phyloP scores from a whole-genome alignment of 139 green algal genomes.

The Closterium sp. region DNA sequence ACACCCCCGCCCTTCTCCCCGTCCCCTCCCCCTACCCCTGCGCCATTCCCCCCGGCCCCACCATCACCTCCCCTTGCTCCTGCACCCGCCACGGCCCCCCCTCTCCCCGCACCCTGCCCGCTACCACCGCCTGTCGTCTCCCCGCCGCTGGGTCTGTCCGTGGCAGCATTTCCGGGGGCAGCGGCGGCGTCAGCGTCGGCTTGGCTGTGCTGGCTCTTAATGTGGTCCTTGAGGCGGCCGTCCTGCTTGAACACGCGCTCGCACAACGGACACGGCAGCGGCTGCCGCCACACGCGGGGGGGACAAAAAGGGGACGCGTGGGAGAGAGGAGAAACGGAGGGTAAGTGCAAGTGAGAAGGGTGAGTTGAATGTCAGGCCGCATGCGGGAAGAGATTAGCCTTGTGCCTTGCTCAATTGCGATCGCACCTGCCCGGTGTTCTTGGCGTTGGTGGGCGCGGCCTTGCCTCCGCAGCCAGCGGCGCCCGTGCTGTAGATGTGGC shows the following conservation, averaged over 20 bases:
- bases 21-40: not conserved
- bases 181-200: too few relatives aligned
- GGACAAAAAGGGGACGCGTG: too few relatives aligned
- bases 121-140: not conserved
- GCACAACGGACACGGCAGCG: constrained; percentile 51
- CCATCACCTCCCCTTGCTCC: not conserved
- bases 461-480: constrained; percentile 45
- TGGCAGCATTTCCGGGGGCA: not conserved
- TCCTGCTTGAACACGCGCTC: constrained; percentile 57
- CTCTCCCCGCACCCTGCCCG: not conserved
- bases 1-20: not conserved
- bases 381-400: too few relatives aligned
- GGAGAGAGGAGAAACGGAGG: too few relatives aligned
- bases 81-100: not conserved
- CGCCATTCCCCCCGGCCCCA: not conserved
- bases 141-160: not conserved
- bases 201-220: constrained; percentile 55
- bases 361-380: too few relatives aligned
- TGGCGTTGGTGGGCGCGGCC: constrained; percentile 40
- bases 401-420: too few relatives aligned
- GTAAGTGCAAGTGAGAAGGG: not conserved
- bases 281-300: constrained; percentile 28
- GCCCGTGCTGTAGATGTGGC: constrained; percentile 51
- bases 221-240: constrained; percentile 52
- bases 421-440: constrained; percentile 47